Base-by-base conservation (phyloP, 305 asterid species). In the Plantago coronopus region DNA sequence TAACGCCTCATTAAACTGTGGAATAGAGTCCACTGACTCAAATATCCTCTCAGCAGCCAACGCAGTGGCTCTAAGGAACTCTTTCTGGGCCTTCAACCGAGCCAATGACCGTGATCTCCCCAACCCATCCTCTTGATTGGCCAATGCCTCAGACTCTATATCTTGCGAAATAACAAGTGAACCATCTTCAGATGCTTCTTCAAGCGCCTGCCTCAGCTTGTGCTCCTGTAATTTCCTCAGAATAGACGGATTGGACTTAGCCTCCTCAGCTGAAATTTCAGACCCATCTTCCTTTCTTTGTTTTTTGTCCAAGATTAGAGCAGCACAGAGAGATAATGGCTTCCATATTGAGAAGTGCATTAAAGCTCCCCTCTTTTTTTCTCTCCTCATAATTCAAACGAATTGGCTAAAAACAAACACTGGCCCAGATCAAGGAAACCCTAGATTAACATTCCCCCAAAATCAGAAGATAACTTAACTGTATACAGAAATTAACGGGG, bases 131-230 rank as follows among this genome's bases (percentile, higher is more conserved):
- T 84, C 96, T 65, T 90, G 88, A 66, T 86, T 83, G 29, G 72
- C 76, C 64, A 75, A 61, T 47, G 80, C 46, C 55, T 83, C 91
- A 15, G 96, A 57, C 44, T 82, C 99, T 68, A 94, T 85, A 59
- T 76, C 91, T 64, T 84, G 89, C 6, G 98, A 84, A 57, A 86
- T 91, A 67, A 80, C 70, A 51, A 91, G 88, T 31, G 83, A 84
- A n/a, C 98, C 98, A 86, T 84, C 85, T 72, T 91, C 98, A 65
- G 96, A 91, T 42, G 98, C 97, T 69, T 86, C 96, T 71, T 91
- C 99, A 61, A 94, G 97, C 67, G 97, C 99, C 67, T 94, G 94
- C 68, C 95, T 82, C 2, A 94, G 87, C 64, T 94, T 86, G 74
- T 88, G 90, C 70, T 94, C 98, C 54, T 81, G 93, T 70, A 87